Conservation (phyloP, 306 rosid genomes). For the Ormosia emarginata region DNA sequence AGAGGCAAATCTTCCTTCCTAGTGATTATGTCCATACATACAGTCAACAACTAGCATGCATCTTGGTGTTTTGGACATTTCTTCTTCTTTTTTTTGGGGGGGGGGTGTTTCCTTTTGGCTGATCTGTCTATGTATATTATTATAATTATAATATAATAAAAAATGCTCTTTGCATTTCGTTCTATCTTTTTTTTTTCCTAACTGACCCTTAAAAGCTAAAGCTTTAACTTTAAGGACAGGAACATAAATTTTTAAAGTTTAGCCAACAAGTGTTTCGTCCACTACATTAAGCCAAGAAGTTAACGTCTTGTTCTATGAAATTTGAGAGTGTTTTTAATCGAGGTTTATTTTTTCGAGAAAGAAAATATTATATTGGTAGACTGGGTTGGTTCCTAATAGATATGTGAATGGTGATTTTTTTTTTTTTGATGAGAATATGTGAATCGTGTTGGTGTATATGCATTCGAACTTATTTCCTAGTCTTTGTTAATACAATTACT, state of each 20-base stretch:
- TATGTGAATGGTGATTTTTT: too few species aligned
- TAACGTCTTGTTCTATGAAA: too few species aligned
- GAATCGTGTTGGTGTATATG: background rate
- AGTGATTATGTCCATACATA: background rate
- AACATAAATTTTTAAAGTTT: too few species aligned
- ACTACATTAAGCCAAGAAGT: too few species aligned
- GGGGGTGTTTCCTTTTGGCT: background rate
- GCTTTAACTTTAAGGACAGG: background rate
- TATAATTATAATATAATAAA: background rate
- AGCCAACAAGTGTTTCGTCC: too few species aligned
- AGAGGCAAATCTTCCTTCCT: conserved; percentile 17
- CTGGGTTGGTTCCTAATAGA: background rate
- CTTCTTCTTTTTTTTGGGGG: background rate
- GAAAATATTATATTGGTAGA: background rate
- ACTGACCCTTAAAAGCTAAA: background rate
- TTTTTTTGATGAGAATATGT: background rate
- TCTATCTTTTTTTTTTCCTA: background rate
- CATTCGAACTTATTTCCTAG: background rate
- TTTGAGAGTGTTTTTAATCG: too few species aligned
- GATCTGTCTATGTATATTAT: background rate
- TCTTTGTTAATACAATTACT: background rate
- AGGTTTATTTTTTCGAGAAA: too few species aligned
- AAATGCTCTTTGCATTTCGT: background rate
- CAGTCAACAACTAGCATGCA: background rate
- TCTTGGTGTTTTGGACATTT: background rate